These are phyloP conservation scores for Nephelium lappaceum DNA, from an alignment of 345 rosid genomes.

Conservation along the genomic window DNA sequence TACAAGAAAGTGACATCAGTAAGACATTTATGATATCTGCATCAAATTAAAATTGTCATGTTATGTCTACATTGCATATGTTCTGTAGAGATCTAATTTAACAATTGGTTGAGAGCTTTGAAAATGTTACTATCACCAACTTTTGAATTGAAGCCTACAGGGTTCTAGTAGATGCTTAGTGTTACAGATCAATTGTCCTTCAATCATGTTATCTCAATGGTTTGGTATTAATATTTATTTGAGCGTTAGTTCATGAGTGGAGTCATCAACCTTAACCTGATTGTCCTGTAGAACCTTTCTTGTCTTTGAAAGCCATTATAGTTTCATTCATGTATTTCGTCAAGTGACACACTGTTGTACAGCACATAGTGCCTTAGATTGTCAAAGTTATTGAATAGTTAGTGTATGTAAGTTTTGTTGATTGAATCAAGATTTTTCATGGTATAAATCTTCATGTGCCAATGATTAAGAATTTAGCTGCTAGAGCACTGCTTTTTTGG, in stretches of 20 bases:
- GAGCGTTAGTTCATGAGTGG: background rate
- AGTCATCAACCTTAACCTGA: background rate
- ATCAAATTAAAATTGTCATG: background rate
- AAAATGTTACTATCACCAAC: background rate
- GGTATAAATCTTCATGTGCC: background rate
- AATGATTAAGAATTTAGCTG: background rate
- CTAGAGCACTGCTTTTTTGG: background rate
- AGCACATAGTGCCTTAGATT: background rate
- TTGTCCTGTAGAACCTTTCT: background rate
- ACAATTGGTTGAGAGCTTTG: background rate
- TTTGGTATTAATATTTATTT: background rate
- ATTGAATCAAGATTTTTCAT: background rate
- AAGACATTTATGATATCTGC: conserved; percentile 34
- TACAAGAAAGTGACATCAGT: conserved; percentile 94
- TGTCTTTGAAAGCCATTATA: background rate
- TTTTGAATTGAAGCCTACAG: background rate
- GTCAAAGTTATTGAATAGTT: background rate
- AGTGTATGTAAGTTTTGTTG: background rate
- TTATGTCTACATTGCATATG: background rate
- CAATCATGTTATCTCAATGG: background rate
- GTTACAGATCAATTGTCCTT: background rate
- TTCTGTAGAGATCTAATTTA: background rate
- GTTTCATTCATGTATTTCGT: background rate
- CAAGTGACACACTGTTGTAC: background rate
- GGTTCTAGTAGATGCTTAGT: background rate